These are phyloP conservation scores for Medicago arabica DNA, from an alignment of 306 rosid species.

Conservation along the genomic window DNA sequence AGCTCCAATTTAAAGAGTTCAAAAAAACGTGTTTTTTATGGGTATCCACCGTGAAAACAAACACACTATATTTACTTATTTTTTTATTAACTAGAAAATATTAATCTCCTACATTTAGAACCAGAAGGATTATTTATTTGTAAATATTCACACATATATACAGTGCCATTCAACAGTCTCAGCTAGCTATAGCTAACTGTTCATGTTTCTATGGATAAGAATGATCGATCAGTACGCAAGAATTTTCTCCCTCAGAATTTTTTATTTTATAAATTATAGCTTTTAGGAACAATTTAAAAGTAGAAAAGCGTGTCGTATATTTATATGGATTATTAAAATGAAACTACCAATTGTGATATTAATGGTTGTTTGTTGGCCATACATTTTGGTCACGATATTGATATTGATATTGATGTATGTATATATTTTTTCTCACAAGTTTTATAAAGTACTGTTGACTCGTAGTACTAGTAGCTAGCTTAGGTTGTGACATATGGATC, in stretches of 20 bases:
- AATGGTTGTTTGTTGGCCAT: neutral
- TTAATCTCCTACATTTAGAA: too few relatives aligned
- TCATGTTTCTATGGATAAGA: neutral
- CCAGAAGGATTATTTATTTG: too few relatives aligned
- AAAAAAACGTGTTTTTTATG: too few relatives aligned
- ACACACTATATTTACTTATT: too few relatives aligned
- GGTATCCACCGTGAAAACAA: too few relatives aligned
- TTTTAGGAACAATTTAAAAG: neutral
- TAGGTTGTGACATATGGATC: neutral
- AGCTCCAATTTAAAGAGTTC: too few relatives aligned
- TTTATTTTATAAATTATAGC: neutral
- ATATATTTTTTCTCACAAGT: neutral
- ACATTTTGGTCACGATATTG: neutral
- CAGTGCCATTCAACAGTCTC: neutral
- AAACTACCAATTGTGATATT: neutral
- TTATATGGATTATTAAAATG: too few relatives aligned
- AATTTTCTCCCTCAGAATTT: neutral
- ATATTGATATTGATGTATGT: neutral
- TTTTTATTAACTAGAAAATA: too few relatives aligned
- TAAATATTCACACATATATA: too few relatives aligned
- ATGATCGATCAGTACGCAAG: neutral
- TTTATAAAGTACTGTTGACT: conserved; percentile 36
- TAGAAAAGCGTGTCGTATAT: neutral
- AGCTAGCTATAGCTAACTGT: neutral
- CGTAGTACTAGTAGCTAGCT: neutral